phyloP scores from a whole-genome alignment of 148 eudicot genomes.

The Rhododendron mucronatum region DNA sequence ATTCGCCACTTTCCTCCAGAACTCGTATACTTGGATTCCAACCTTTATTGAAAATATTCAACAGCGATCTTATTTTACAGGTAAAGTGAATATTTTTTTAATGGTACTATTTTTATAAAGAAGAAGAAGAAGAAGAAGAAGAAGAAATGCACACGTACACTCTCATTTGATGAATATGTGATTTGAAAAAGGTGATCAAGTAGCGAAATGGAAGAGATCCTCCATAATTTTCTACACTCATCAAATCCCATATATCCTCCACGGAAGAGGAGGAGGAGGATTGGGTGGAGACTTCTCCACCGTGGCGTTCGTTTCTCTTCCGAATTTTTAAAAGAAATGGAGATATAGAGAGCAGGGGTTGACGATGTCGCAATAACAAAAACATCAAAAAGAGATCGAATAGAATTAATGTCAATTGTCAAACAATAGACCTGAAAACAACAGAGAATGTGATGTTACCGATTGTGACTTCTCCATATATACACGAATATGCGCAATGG shows the following conservation, averaged over 20 bases:
- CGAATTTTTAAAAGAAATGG: background rate
- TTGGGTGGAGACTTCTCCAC: background rate
- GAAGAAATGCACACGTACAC: background rate
- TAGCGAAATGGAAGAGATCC: background rate
- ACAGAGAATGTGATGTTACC: background rate
- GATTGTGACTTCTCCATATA: background rate
- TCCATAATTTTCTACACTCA: background rate
- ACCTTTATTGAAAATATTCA: background rate
- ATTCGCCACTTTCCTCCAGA: background rate
- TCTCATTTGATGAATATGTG: background rate
- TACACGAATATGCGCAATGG: background rate
- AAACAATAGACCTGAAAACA: background rate
- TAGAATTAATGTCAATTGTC: background rate
- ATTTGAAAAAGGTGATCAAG: background rate
- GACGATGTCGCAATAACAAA: background rate
- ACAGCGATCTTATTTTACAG: background rate
- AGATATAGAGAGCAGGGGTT: background rate
- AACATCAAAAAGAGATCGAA: background rate
- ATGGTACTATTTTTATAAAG: background rate
- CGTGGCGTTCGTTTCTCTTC: too few relatives aligned
- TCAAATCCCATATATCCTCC: background rate
- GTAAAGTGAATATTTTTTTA: background rate
- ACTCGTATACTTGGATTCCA: background rate
- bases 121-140: background rate
- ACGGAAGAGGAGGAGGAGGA: background rate